Conservation (phyloP, 352 stramenopile species). For the Phytophthora pistaciae region DNA sequence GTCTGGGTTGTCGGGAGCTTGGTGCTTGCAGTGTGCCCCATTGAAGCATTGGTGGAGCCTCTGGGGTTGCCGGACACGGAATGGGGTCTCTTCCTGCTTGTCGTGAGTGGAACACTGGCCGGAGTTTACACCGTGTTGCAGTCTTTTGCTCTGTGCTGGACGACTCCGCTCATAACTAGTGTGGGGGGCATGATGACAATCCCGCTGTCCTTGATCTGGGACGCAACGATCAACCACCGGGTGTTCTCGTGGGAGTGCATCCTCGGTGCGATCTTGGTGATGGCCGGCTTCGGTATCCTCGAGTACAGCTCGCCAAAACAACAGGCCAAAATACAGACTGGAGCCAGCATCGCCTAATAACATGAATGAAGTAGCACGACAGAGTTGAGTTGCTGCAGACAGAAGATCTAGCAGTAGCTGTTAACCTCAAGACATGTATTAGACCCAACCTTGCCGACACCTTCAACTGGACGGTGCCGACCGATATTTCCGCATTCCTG, state of each 20-base stretch:
- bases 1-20: not conserved
- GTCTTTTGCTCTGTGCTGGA: not conserved
- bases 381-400: no score
- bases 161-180: not conserved
- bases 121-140: not conserved
- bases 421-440: conserved; percentile 1
- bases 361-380: no score
- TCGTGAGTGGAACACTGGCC: no score
- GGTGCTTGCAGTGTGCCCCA: no score
- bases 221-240: not conserved
- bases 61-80: no score
- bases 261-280: not conserved
- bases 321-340: no score
- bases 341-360: no score
- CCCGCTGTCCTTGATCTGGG: not conserved
- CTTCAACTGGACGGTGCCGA: not conserved
- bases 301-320: not conserved
- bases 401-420: not conserved
- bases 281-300: not conserved
- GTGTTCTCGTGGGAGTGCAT: not conserved
- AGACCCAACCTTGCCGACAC: not conserved
- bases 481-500: not conserved
- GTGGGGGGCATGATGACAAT: not conserved
- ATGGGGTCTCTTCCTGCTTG: no score
- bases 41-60: no score